Conservation (phyloP, 352 stramenopile genomes). For the Saprolegnia parasitica region DNA sequence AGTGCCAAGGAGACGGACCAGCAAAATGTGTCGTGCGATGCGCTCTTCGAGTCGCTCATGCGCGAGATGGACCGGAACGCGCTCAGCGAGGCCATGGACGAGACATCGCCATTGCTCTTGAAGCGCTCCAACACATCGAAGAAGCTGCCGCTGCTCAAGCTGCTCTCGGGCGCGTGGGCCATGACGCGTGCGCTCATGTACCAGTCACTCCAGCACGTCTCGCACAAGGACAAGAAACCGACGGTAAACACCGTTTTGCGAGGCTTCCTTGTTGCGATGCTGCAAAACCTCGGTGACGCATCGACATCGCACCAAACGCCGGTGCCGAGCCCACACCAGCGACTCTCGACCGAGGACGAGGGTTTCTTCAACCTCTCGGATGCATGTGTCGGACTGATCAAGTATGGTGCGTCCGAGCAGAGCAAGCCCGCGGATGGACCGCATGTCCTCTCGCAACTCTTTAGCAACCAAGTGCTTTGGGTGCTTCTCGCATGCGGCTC, state of each 20-base stretch:
- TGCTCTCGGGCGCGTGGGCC: constrained; percentile 72
- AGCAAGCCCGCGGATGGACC: constrained; percentile 16
- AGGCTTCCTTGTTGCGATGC: constrained; percentile 49
- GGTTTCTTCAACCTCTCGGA: constrained; percentile 47
- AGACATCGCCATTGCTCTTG: constrained; percentile 30
- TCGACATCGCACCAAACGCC: neutral
- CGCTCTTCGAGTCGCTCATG: constrained; percentile 80
- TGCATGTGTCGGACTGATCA: constrained; percentile 59
- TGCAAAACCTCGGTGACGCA: constrained; percentile 47
- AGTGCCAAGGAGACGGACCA: constrained; percentile 32
- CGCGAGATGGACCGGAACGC: constrained; percentile 72
- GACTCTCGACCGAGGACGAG: constrained; percentile 5
- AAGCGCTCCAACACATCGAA: constrained; percentile 43
- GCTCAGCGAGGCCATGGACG: constrained; percentile 11
- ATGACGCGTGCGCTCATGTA: constrained; percentile 78
- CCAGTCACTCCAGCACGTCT: constrained; percentile 43
- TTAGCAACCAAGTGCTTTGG: constrained; percentile 72
- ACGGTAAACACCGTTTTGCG: constrained; percentile 51
- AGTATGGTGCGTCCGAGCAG: constrained; percentile 43
- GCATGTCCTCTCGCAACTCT: constrained; percentile 42
- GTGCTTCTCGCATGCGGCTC: constrained; percentile 70
- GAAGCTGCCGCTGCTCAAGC: constrained; percentile 68
- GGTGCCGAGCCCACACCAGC: neutral
- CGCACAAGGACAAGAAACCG: neutral
- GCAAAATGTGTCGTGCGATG: constrained; percentile 66